phyloP scores from a whole-genome alignment of 306 rosid species.

The Vigna mungo region DNA sequence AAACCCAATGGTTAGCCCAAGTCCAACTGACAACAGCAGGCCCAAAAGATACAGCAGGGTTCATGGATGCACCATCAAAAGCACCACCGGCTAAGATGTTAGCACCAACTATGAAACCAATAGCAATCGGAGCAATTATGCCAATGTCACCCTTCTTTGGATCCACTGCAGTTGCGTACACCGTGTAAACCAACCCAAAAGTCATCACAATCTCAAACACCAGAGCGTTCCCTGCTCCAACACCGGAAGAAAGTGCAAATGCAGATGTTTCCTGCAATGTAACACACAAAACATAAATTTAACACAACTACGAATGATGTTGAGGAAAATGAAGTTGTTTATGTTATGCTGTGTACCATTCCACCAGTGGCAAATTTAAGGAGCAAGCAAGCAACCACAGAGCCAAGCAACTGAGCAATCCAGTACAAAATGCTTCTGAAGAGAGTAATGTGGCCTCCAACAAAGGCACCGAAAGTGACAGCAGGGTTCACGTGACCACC shows the following conservation, averaged over 20 bases:
- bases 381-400: slow-evolving; percentile 77
- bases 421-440: slow-evolving; percentile 60
- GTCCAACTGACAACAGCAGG: slow-evolving; percentile 79
- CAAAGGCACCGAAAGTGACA: slow-evolving; percentile 62
- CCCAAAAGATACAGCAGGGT: slow-evolving; percentile 79
- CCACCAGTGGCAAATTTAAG: slow-evolving; percentile 71
- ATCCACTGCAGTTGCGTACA: slow-evolving; percentile 55
- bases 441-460: slow-evolving; percentile 69
- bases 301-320: background rate
- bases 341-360: slow-evolving; percentile 42
- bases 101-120: slow-evolving; percentile 79
- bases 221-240: slow-evolving; percentile 61
- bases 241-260: slow-evolving; percentile 63
- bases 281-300: background rate
- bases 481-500: slow-evolving; percentile 58
- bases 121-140: slow-evolving; percentile 77
- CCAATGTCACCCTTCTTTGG: slow-evolving; percentile 73
- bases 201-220: slow-evolving; percentile 81
- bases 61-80: slow-evolving; percentile 82
- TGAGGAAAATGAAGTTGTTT: background rate
- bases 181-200: slow-evolving; percentile 63
- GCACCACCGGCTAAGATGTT: slow-evolving; percentile 82
- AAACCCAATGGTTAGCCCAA: slow-evolving; percentile 75
- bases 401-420: slow-evolving; percentile 76
- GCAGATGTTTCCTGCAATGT: slow-evolving; percentile 59